These are phyloP conservation scores for Rosa persica DNA, from an alignment of 306 rosid species.

Conservation along the genomic window DNA sequence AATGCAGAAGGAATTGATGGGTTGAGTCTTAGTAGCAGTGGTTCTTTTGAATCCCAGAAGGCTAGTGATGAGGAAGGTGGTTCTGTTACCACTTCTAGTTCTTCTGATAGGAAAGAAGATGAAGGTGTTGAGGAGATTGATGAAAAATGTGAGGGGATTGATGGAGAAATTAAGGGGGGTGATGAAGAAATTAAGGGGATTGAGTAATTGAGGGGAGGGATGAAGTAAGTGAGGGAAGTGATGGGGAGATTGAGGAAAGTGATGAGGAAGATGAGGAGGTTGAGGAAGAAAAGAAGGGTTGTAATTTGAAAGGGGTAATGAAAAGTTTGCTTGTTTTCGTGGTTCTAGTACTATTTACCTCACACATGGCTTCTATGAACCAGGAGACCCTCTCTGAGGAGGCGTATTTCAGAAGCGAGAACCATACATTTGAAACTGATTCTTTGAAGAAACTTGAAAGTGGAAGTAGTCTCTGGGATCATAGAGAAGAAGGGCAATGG, in stretches of 20 bases:
- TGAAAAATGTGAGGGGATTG: constrained; percentile 21
- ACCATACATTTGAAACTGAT: constrained; percentile 22
- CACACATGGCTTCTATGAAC: constrained; percentile 30
- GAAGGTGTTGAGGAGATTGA: constrained; percentile 23
- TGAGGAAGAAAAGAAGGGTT: constrained; percentile 17
- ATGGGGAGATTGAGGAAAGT: background rate
- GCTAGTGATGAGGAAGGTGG: constrained; percentile 21
- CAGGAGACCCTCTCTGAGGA: constrained; percentile 5
- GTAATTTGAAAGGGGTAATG: constrained; percentile 29
- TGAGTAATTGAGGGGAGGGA: constrained; percentile 14
- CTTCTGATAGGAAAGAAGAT: constrained; percentile 14
- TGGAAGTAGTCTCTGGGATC: constrained; percentile 12
- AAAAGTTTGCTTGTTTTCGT: constrained; percentile 18
- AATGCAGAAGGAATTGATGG: constrained; percentile 13
- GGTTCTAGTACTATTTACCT: constrained; percentile 22
- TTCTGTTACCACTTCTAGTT: constrained; percentile 9
- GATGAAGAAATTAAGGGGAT: constrained; percentile 20
- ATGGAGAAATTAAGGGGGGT: constrained; percentile 5
- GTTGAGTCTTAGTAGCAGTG: constrained; percentile 4
- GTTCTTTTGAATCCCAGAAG: constrained; percentile 26
- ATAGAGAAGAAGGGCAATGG: constrained; percentile 6
- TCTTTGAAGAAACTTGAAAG: constrained; percentile 2
- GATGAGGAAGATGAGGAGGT: constrained; percentile 22
- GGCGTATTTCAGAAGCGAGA: constrained; percentile 22
- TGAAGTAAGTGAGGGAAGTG: constrained; percentile 4